Percentiles rank a stretch among this genome's conserved stretches.
phyloP scores from a whole-genome alignment of 768 basidiomycete species.

The Leccinum incarnatum region DNA sequence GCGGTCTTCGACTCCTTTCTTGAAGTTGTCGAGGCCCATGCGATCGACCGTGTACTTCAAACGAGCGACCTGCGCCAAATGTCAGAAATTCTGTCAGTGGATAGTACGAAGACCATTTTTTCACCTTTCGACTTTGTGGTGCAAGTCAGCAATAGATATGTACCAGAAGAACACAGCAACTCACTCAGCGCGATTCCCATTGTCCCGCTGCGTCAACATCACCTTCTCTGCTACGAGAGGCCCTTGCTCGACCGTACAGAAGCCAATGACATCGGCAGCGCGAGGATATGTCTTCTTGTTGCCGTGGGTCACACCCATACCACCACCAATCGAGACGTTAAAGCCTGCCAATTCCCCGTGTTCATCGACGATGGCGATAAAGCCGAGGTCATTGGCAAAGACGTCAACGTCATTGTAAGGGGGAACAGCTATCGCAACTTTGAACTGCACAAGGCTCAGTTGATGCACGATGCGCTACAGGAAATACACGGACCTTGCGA shows the following conservation, averaged over 20 bases:
- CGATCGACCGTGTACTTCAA: conserved; percentile 97
- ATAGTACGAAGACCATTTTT: not conserved
- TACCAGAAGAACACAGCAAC: conserved; percentile 27
- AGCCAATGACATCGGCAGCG: conserved; percentile 82
- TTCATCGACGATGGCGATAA: conserved; percentile 86
- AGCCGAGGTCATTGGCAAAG: conserved; percentile 94
- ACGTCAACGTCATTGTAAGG: conserved; percentile 96
- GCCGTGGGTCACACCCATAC: conserved; percentile 99
- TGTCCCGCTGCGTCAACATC: conserved; percentile 91
- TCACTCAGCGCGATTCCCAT: conserved; percentile 92
- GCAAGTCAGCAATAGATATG: not conserved
- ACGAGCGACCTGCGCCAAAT: conserved; percentile 64
- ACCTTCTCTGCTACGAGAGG: conserved; percentile 86
- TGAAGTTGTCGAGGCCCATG: conserved; percentile 87
- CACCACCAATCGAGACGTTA: conserved; percentile 92
- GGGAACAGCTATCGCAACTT: conserved; percentile 87
- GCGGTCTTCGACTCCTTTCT: conserved; percentile 83
- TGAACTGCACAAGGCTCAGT: conserved; percentile 60
- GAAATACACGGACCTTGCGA: conserved; percentile 64
- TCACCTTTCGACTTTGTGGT: conserved; percentile 52
- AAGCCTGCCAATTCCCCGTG: conserved; percentile 83
- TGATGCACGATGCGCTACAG: not conserved
- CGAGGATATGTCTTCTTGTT: conserved; percentile 99
- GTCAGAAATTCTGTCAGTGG: conserved; percentile 11
- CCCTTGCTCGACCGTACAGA: conserved; percentile 87